phyloP scores from a whole-genome alignment of 257 asterid genomes.

The Verbena officinalis region DNA sequence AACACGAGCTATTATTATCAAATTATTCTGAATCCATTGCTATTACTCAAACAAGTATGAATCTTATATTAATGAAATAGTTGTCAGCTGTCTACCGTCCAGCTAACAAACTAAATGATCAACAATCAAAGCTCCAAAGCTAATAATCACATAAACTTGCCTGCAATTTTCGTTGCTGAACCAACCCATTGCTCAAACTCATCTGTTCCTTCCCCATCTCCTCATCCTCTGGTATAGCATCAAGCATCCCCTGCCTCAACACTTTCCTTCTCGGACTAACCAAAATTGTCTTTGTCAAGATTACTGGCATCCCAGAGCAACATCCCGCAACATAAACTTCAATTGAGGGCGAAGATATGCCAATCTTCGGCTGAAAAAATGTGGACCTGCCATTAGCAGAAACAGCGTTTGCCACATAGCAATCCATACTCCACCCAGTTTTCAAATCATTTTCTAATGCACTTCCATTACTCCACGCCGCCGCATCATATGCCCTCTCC shows the following conservation, averaged over 20 bases:
- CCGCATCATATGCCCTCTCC: conserved; percentile 42
- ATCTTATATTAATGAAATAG: background rate
- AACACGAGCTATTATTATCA: background rate
- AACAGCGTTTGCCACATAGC: conserved; percentile 46
- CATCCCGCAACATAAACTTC: conserved; percentile 87
- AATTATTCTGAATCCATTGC: background rate
- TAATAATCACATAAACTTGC: conserved; percentile 29
- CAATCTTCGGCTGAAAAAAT: conserved; percentile 50
- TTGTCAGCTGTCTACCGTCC: background rate
- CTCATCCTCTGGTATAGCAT: conserved; percentile 80
- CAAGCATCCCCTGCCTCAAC: conserved; percentile 57
- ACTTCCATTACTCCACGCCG: conserved; percentile 49
- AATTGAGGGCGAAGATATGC: conserved; percentile 52
- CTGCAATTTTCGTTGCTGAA: conserved; percentile 54
- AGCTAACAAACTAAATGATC: background rate
- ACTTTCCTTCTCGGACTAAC: conserved; percentile 67
- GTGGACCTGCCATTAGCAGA: conserved; percentile 40
- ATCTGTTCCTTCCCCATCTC: conserved; percentile 55
- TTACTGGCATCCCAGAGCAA: conserved; percentile 69
- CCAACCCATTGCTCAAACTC: conserved; percentile 38
- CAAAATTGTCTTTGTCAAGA: conserved; percentile 59
- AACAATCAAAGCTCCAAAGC: background rate
- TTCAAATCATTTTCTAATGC: conserved; percentile 42
- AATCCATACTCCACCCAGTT: conserved; percentile 75
- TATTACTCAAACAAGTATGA: conserved; percentile 8